Evolutionary conservation across 352 stramenopile species (phyloP), one percentile per base, ranked within the genome.

Genomic region (Phytophthora kernoviae): DNA sequence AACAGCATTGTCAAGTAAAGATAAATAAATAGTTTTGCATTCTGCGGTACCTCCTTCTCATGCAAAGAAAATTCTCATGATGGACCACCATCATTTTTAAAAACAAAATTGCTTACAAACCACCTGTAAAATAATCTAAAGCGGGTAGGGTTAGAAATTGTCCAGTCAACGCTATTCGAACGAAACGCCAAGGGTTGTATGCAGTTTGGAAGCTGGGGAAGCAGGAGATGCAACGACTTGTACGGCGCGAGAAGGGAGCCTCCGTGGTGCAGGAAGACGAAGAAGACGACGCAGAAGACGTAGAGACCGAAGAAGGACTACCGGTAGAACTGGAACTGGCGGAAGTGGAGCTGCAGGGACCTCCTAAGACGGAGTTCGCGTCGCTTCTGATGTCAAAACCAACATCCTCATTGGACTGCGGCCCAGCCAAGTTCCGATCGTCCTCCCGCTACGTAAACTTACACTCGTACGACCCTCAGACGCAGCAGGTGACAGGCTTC

Each of bases 361-460:
- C 27, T 4, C 47, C 39, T 4, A 21, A 44, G 39, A 43, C 5
- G 14, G 39, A 47, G 34, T 20, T n/a, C n/a, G 24, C 63, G 30
- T 15, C 54, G 59, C 42, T 52, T 53, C 40, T 45, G 17, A 17
- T 15, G 18, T 11, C 4, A 11, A 12, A 18, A 30, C n/a, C 48
- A 3, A 7, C 43, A 17, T 15, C 62, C 18, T 11, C 30, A 4
- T 20, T 54, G 9, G 65, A 69, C 39, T 5, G 48, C 40, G 47
- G 33, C 9, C 57, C 69, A 6, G 48, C 46, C 45, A 73, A 78
- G 27, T 68, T 67, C 30, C 33, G 24, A 18, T 24, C 65, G 40
- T 68, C 64, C 9, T 34, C 61, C 2, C 70, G 78, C 18, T 70
- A 84, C 33, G 33, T 92, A 21, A 73, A 83, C 26, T 59, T 94